Conservation (phyloP, 2,329 filamentous ascomycete genomes). For the Ascocoryne sarcoides region DNA sequence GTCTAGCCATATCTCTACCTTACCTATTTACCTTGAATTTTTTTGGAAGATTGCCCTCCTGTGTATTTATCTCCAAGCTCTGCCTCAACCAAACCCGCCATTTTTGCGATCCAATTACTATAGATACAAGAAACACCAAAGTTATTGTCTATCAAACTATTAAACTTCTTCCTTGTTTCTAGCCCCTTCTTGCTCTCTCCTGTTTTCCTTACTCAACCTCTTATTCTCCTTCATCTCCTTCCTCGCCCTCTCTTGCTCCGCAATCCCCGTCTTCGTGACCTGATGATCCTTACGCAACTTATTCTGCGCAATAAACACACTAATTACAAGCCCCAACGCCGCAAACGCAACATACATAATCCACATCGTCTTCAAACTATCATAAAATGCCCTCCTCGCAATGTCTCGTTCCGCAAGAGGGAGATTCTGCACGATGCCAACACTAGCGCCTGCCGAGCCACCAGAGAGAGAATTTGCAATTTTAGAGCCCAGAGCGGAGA, state of each 20-base stretch:
- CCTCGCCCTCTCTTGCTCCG: conserved; percentile 18
- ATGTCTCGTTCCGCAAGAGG: conserved; percentile 16
- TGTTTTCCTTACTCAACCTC: conserved; percentile 8
- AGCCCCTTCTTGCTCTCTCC: conserved; percentile 4
- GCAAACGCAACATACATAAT: conserved; percentile 25
- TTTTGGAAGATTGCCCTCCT: too few relatives aligned
- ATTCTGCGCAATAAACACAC: conserved; percentile 36
- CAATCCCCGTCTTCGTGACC: conserved; percentile 40
- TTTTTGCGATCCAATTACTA: too few relatives aligned
- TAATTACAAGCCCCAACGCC: conserved; percentile 31
- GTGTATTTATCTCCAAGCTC: too few relatives aligned
- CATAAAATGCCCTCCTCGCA: conserved; percentile 18
- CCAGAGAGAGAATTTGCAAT: conserved; percentile 20
- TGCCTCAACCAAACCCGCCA: too few relatives aligned
- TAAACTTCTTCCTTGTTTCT: conserved; percentile 5
- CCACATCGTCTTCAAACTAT: conserved; percentile 24
- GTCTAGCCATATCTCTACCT: too few relatives aligned
- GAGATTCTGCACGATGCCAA: conserved; percentile 19
- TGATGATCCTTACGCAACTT: conserved; percentile 40
- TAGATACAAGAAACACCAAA: too few relatives aligned
- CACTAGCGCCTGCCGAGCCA: conserved; percentile 21
- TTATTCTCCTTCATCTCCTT: conserved; percentile 13
- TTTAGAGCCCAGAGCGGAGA: conserved; percentile 16
- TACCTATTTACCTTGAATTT: too few relatives aligned
- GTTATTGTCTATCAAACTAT: not conserved